Evolutionary conservation across 495 filamentous ascomycete genomes (phyloP).

Genomic region (Aspergillus mulundensis): DNA sequence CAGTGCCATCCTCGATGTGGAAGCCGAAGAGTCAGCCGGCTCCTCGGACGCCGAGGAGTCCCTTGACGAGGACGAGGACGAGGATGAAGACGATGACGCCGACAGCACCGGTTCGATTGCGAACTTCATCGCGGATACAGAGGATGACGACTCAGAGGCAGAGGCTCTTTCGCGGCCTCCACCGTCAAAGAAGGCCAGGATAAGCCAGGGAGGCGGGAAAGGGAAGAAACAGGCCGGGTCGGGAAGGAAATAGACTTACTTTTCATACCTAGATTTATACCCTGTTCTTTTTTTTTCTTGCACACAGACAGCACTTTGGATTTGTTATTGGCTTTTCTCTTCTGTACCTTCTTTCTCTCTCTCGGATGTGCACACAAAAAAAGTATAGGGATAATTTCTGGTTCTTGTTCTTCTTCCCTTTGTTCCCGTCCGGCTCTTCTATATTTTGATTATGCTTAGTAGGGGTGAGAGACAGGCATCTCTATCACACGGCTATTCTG

Average conservation of each 20-base stretch:
- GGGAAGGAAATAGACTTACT: slow-evolving; percentile 27
- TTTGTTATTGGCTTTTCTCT: neutral
- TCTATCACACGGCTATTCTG: neutral
- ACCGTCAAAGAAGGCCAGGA: slow-evolving; percentile 38
- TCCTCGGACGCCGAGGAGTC: slow-evolving; percentile 48
- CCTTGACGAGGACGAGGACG: slow-evolving; percentile 40
- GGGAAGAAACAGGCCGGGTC: slow-evolving; percentile 29
- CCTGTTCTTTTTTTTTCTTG: slow-evolving; percentile 14
- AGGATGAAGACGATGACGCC: slow-evolving; percentile 41
- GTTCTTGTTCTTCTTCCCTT: neutral
- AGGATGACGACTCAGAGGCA: slow-evolving; percentile 33
- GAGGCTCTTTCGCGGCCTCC: slow-evolving; percentile 27
- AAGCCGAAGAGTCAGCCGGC: slow-evolving; percentile 44
- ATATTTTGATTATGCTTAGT: slow-evolving; percentile 8
- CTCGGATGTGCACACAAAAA: slow-evolving; percentile 6
- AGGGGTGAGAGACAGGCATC: neutral
- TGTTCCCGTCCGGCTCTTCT: neutral
- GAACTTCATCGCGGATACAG: slow-evolving; percentile 45
- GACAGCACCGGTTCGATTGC: slow-evolving; percentile 42
- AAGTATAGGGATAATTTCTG: slow-evolving; percentile 13
- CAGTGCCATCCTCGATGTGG: slow-evolving; percentile 39
- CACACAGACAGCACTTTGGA: slow-evolving; percentile 4
- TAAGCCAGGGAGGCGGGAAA: slow-evolving; percentile 22
- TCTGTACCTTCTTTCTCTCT: neutral
- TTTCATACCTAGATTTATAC: slow-evolving; percentile 15